Percentiles rank a stretch among this genome's conserved stretches.
Evolutionary conservation across 768 basidiomycete species (phyloP).

Genomic region (Imleria badia): DNA sequence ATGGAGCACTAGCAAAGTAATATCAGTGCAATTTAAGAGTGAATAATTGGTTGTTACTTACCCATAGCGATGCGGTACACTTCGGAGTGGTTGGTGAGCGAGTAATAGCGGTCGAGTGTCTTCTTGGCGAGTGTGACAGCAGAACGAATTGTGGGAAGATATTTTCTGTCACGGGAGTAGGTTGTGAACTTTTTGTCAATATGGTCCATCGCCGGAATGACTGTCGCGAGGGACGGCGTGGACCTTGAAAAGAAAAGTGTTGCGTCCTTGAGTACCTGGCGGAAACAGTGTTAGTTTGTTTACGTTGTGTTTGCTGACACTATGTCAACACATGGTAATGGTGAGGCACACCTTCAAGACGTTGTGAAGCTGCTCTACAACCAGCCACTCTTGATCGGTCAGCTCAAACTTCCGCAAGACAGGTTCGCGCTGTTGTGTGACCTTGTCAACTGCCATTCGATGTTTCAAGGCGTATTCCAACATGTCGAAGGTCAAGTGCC

Average conservation of each 20-base stretch:
- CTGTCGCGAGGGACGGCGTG: too few species aligned
- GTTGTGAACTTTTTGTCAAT: too few species aligned
- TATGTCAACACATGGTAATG: background rate
- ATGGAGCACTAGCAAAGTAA: too few species aligned
- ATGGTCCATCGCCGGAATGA: too few species aligned
- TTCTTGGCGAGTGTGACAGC: background rate
- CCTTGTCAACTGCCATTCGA: background rate
- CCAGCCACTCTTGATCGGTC: conserved; percentile 11
- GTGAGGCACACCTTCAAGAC: background rate
- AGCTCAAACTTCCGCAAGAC: conserved; percentile 18
- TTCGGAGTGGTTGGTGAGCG: background rate
- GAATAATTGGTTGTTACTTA: too few species aligned
- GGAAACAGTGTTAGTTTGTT: too few species aligned
- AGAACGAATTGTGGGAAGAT: too few species aligned
- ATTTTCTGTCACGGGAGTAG: too few species aligned
- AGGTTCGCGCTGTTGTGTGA: background rate
- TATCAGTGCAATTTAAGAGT: too few species aligned
- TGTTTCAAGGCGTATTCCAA: background rate
- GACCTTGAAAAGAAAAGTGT: too few species aligned
- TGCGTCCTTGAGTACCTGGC: too few species aligned
- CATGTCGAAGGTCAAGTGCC: conserved; percentile 20
- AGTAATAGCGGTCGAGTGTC: conserved; percentile 5
- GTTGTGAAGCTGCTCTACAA: conserved; percentile 8
- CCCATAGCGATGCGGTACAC: too few species aligned
- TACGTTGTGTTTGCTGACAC: background rate